These are phyloP conservation scores for Gonapodya sp. DNA, from an alignment of 192 early-diverging fungal species.

Conservation along the genomic window DNA sequence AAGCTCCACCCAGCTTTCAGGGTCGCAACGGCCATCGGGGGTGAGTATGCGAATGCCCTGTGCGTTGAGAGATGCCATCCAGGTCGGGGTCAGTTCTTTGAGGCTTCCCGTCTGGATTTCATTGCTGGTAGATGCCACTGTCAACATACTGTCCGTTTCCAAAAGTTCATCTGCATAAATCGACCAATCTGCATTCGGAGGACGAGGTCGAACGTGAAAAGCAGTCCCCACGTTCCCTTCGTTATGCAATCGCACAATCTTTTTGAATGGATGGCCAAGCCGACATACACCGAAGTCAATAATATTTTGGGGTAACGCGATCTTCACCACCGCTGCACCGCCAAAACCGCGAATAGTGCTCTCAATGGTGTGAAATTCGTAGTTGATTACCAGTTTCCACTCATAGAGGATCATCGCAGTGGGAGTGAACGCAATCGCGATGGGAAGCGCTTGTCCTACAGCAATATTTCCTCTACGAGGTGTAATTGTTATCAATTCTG, in stretches of 20 bases:
- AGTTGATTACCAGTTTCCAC: slow-evolving; percentile 32
- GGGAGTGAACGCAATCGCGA: slow-evolving; percentile 35
- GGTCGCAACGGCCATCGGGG: neutral
- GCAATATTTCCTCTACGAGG: slow-evolving; percentile 25
- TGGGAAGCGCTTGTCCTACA: slow-evolving; percentile 29
- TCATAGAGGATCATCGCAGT: slow-evolving; percentile 34
- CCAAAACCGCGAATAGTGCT: slow-evolving; percentile 32
- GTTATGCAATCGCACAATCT: slow-evolving; percentile 35
- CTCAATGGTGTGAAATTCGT: slow-evolving; percentile 36
- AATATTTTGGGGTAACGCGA: slow-evolving; percentile 30
- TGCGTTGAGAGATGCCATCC: neutral
- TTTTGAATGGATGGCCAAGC: slow-evolving; percentile 33
- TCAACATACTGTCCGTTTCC: neutral
- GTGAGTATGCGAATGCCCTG: neutral
- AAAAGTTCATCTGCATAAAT: slow-evolving; percentile 24
- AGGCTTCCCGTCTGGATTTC: neutral
- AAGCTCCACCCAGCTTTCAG: slow-evolving; percentile 5
- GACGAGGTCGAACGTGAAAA: slow-evolving; percentile 43
- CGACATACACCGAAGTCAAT: slow-evolving; percentile 50
- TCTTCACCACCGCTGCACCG: slow-evolving; percentile 31
- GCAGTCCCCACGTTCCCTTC: slow-evolving; percentile 41
- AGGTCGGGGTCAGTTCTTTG: too few species aligned
- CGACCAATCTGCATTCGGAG: slow-evolving; percentile 28
- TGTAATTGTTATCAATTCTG: slow-evolving; percentile 23
- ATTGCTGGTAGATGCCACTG: neutral